Conservation (phyloP, 1,139 yeast genomes). For the Candida sp. region DNA sequence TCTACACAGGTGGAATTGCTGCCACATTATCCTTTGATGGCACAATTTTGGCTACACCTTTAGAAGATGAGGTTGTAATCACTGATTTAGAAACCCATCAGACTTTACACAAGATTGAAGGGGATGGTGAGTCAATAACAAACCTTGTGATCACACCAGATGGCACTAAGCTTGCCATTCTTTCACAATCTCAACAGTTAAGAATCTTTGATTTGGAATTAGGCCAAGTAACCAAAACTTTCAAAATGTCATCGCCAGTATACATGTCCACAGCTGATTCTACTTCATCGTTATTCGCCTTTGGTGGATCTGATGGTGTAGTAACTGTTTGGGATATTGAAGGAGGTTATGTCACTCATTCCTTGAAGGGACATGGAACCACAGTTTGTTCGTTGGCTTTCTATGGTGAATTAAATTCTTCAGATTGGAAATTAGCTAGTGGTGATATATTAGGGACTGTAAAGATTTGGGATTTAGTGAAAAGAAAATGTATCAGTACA, state of each 20-base stretch:
- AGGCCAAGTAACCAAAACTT: conserved; percentile 48
- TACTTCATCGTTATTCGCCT: conserved; percentile 83
- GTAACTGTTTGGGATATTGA: conserved; percentile 92
- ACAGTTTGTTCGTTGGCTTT: conserved; percentile 77
- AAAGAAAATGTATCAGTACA: conserved; percentile 61
- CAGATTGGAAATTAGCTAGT: conserved; percentile 76
- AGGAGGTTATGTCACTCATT: conserved; percentile 86
- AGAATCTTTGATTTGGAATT: conserved; percentile 53
- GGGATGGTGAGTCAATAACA: conserved; percentile 85
- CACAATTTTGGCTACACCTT: conserved; percentile 71
- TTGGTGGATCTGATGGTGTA: conserved; percentile 95
- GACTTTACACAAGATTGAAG: conserved; percentile 62
- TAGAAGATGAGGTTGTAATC: conserved; percentile 69
- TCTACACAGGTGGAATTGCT: conserved; percentile 81
- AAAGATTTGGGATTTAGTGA: conserved; percentile 89
- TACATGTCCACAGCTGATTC: conserved; percentile 74
- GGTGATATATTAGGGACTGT: conserved; percentile 89
- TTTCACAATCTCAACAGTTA: conserved; percentile 83
- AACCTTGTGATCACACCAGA: conserved; percentile 75
- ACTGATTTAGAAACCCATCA: conserved; percentile 60
- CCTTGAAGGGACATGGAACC: conserved; percentile 93
- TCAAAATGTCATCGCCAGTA: conserved; percentile 73
- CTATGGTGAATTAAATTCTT: conserved; percentile 66
- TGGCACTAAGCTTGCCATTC: conserved; percentile 63
- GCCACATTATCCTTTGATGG: conserved; percentile 72